These are phyloP conservation scores for Cadophora gregata DNA, from an alignment of 2,329 filamentous ascomycete genomes.

Conservation along the genomic window DNA sequence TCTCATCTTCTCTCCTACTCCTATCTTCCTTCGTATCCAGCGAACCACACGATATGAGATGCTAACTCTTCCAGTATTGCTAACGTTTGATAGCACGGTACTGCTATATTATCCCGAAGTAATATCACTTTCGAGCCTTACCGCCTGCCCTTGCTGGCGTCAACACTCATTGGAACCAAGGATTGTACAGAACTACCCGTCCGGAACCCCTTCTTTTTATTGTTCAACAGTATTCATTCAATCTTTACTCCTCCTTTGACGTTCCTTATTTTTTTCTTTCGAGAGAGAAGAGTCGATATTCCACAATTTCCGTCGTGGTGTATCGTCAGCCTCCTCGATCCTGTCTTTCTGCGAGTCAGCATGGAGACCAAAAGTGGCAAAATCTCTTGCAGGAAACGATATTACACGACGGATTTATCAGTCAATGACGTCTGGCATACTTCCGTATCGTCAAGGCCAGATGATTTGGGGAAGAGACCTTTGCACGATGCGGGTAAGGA, in stretches of 20 bases:
- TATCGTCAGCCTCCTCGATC: conserved; percentile 38
- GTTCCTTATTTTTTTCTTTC: conserved; percentile 27
- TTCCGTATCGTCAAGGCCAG: not conserved
- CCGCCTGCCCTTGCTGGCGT: conserved; percentile 9
- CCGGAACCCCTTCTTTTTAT: conserved; percentile 19
- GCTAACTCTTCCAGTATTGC: conserved; percentile 32
- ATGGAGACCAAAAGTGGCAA: conserved; percentile 17
- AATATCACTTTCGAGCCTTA: conserved; percentile 13
- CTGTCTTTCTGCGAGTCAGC: conserved; percentile 31
- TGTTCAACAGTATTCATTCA: conserved; percentile 2
- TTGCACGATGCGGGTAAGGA: conserved; percentile 20
- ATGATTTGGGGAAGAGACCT: not conserved
- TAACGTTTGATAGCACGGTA: conserved; percentile 28
- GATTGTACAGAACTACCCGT: not conserved
- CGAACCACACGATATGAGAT: conserved; percentile 28
- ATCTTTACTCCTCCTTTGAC: conserved; percentile 23
- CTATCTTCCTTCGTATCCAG: not conserved
- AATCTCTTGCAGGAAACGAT: conserved; percentile 13
- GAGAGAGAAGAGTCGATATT: conserved; percentile 40
- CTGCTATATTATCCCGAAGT: conserved; percentile 14
- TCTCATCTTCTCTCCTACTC: conserved; percentile 11
- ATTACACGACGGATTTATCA: not conserved
- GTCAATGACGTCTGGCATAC: conserved; percentile 7
- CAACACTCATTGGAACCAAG: conserved; percentile 29
- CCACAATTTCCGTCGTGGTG: conserved; percentile 34